These are phyloP conservation scores for Microdochium nivale DNA, from an alignment of 2,329 filamentous ascomycete genomes.

Conservation along the genomic window DNA sequence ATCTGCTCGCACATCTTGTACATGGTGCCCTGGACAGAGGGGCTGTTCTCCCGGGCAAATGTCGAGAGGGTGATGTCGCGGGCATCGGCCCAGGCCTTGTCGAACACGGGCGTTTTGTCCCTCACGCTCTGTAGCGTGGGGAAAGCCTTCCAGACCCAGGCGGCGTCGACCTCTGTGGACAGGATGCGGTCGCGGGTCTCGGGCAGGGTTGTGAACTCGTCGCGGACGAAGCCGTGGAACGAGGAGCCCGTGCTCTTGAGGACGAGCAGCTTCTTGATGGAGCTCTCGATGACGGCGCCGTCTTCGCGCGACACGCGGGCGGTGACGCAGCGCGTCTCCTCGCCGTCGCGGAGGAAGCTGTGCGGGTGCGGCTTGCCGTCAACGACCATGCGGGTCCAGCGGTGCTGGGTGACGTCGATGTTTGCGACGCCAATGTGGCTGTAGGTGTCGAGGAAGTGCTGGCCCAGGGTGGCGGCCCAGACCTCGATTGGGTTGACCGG, in stretches of 20 bases:
- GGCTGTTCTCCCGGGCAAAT: slow-evolving; percentile 84
- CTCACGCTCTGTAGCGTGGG: slow-evolving; percentile 57
- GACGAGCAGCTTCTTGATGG: slow-evolving; percentile 74
- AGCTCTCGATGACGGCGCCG: slow-evolving; percentile 68
- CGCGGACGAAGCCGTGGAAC: slow-evolving; percentile 88
- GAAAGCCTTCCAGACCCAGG: slow-evolving; percentile 79
- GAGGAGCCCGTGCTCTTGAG: slow-evolving; percentile 95
- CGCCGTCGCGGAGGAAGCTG: slow-evolving; percentile 84
- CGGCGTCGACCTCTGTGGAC: slow-evolving; percentile 82
- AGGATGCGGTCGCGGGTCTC: slow-evolving; percentile 95
- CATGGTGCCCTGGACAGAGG: slow-evolving; percentile 95
- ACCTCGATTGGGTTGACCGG: slow-evolving; percentile 89
- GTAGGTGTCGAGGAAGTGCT: slow-evolving; percentile 86
- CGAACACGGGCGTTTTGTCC: slow-evolving; percentile 57
- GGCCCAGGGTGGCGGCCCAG: slow-evolving; percentile 74
- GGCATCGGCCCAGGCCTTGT: slow-evolving; percentile 70
- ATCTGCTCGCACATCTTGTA: slow-evolving; percentile 96
- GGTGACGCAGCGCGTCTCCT: slow-evolving; percentile 79
- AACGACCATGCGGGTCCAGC: slow-evolving; percentile 83
- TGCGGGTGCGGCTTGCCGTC: slow-evolving; percentile 90
- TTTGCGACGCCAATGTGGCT: slow-evolving; percentile 79
- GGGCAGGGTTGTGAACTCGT: slow-evolving; percentile 84
- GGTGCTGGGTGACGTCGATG: slow-evolving; percentile 73
- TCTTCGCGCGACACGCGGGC: slow-evolving; percentile 57
- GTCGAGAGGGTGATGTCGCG: slow-evolving; percentile 79